These are phyloP conservation scores for Saturnispora dispora DNA, from an alignment of 805 yeast genomes.

Conservation along the genomic window DNA sequence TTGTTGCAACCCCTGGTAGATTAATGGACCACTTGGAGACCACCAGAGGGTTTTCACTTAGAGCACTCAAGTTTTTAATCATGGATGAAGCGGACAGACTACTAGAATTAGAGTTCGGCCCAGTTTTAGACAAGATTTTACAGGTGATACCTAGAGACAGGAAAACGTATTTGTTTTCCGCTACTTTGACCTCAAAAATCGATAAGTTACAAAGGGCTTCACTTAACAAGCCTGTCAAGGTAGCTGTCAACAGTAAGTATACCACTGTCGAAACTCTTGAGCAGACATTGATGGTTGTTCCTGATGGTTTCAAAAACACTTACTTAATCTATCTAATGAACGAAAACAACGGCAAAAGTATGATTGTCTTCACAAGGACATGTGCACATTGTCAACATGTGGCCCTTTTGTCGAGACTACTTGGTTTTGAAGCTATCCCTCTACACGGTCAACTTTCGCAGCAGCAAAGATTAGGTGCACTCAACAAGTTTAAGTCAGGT, in stretches of 20 bases:
- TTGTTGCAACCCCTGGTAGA: constrained; percentile 89
- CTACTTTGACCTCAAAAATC: constrained; percentile 94
- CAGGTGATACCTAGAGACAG: constrained; percentile 77
- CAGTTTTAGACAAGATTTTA: constrained; percentile 79
- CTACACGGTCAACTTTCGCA: constrained; percentile 88
- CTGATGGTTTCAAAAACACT: constrained; percentile 89
- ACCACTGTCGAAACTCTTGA: constrained; percentile 91
- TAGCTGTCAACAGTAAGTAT: constrained; percentile 81
- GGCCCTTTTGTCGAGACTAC: constrained; percentile 65
- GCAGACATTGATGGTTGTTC: constrained; percentile 82
- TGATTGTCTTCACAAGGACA: constrained; percentile 86
- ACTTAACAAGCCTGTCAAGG: constrained; percentile 76
- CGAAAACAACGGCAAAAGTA: constrained; percentile 76
- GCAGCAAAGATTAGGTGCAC: constrained; percentile 73
- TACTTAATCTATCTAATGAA: constrained; percentile 72
- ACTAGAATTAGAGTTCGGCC: constrained; percentile 94
- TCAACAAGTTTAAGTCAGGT: constrained; percentile 71
- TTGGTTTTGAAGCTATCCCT: constrained; percentile 87
- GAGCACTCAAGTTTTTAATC: constrained; percentile 71
- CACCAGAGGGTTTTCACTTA: constrained; percentile 80
- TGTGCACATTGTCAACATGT: constrained; percentile 93
- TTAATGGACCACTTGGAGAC: constrained; percentile 88
- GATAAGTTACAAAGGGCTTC: constrained; percentile 94
- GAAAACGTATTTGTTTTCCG: constrained; percentile 82
- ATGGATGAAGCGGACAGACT: constrained; percentile 97